phyloP scores from a whole-genome alignment of 2,329 filamentous ascomycete genomes.

The Colletotrichum sp. region DNA sequence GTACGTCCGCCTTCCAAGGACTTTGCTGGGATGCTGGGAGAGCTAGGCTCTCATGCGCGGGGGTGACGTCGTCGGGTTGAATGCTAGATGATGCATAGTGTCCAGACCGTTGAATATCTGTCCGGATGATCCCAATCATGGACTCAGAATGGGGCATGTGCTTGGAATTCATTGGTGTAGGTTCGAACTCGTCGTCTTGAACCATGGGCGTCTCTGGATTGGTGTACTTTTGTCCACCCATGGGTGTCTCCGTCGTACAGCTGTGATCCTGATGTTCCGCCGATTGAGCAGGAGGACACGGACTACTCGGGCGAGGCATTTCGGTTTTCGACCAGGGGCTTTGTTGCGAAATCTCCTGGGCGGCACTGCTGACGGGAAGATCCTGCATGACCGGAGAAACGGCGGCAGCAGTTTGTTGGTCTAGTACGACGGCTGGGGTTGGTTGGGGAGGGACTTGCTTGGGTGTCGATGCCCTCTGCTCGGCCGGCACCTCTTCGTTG shows the following conservation, averaged over 20 bases:
- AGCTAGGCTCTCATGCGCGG: neutral
- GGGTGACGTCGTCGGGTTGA: neutral
- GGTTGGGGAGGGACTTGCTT: neutral
- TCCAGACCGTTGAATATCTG: neutral
- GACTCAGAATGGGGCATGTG: neutral
- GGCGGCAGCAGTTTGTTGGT: neutral
- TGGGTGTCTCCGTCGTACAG: neutral
- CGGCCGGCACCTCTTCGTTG: neutral
- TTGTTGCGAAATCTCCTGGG: neutral
- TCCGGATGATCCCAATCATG: neutral
- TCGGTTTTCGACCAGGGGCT: slow-evolving; percentile 13
- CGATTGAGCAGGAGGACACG: neutral
- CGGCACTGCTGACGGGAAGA: neutral
- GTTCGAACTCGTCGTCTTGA: neutral
- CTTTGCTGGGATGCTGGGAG: slow-evolving; percentile 11
- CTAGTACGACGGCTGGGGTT: neutral
- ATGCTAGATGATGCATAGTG: neutral
- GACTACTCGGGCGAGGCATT: neutral
- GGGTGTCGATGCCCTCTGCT: neutral
- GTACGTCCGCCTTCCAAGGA: slow-evolving; percentile 8
- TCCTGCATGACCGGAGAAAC: too few relatives aligned
- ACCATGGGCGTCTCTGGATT: neutral
- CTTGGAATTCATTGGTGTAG: neutral
- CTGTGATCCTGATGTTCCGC: neutral
- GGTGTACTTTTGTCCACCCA: neutral